Percentiles rank a stretch among this genome's conserved stretches.
phyloP scores from a whole-genome alignment of 306 rosid genomes.

The Rosa lucieae region DNA sequence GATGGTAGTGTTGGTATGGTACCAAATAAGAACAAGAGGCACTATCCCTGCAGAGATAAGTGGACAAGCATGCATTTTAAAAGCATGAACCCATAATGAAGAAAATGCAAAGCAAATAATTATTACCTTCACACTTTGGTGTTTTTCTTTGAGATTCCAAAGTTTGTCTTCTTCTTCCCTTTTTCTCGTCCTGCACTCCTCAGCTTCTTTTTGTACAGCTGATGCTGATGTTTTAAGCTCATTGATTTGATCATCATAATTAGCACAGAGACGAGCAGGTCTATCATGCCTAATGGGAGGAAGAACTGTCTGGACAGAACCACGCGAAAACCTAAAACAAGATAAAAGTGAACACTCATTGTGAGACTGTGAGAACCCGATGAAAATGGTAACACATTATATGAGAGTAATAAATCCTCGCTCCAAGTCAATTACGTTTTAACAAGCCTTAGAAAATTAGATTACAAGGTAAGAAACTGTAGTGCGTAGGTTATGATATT shows the following conservation, averaged over 20 bases:
- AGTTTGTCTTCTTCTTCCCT: constrained; percentile 63
- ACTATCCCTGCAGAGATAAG: not conserved
- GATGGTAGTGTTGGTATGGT: not conserved
- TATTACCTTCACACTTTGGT: constrained; percentile 57
- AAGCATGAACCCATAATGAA: not conserved
- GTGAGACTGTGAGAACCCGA: not conserved
- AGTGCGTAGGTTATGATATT: not conserved
- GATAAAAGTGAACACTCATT: not conserved
- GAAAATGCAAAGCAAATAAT: not conserved
- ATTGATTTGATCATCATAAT: constrained; percentile 56
- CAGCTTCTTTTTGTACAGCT: constrained; percentile 37
- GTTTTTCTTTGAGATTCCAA: constrained; percentile 37
- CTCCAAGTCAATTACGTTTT: not conserved
- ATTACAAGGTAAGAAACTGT: not conserved
- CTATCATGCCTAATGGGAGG: constrained; percentile 44
- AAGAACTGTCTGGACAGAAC: constrained; percentile 70
- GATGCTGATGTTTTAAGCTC: constrained; percentile 39
- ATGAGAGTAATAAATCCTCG: not conserved
- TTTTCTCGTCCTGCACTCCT: constrained; percentile 46
- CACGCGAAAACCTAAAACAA: constrained; percentile 72
- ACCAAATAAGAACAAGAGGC: not conserved
- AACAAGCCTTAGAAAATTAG: not conserved
- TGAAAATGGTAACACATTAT: not conserved
- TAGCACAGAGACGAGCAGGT: constrained; percentile 68
- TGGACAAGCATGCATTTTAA: not conserved